These are phyloP conservation scores for Ceratobasidium sp. DNA, from an alignment of 1,284 basidiomycete genomes.

Conservation along the genomic window DNA sequence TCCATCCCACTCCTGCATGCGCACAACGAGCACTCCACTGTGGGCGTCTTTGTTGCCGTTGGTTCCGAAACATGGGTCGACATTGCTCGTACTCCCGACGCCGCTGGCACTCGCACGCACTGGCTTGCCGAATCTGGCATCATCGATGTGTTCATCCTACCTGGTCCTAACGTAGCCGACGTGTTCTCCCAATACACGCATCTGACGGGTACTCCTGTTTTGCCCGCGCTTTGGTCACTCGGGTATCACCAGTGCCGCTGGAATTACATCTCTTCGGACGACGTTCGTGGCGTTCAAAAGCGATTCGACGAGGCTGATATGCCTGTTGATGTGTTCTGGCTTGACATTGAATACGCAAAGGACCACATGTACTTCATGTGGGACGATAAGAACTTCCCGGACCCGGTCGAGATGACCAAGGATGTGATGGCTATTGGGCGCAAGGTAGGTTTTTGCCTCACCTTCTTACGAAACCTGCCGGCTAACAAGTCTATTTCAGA, in stretches of 20 bases:
- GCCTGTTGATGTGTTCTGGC: slow-evolving; percentile 97
- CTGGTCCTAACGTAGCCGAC: slow-evolving; percentile 85
- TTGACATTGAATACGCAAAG: slow-evolving; percentile 96
- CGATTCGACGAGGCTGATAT: slow-evolving; percentile 94
- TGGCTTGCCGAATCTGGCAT: slow-evolving; percentile 99
- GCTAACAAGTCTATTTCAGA: slow-evolving; percentile 63
- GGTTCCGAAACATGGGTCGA: slow-evolving; percentile 98
- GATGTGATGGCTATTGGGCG: slow-evolving; percentile 88
- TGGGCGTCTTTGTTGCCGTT: slow-evolving; percentile 92
- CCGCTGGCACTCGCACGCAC: slow-evolving; percentile 79
- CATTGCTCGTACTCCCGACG: slow-evolving; percentile 75
- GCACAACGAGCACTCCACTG: slow-evolving; percentile 84
- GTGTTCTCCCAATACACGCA: slow-evolving; percentile 89
- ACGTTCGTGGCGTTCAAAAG: slow-evolving; percentile 88
- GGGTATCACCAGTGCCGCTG: slow-evolving; percentile 98
- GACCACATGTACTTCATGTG: slow-evolving; percentile 99
- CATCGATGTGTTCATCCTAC: slow-evolving; percentile 93
- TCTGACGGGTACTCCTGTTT: slow-evolving; percentile 86
- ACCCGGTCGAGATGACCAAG: slow-evolving; percentile 93
- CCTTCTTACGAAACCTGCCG: not conserved
- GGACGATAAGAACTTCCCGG: slow-evolving; percentile 92
- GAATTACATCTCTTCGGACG: slow-evolving; percentile 96
- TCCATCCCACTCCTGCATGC: slow-evolving; percentile 95
- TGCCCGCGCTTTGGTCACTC: slow-evolving; percentile 92
- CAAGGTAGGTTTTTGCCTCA: slow-evolving; percentile 72